Evolutionary conservation across 768 basidiomycete species (phyloP).

Genomic region (Leccinum barrowsii): DNA sequence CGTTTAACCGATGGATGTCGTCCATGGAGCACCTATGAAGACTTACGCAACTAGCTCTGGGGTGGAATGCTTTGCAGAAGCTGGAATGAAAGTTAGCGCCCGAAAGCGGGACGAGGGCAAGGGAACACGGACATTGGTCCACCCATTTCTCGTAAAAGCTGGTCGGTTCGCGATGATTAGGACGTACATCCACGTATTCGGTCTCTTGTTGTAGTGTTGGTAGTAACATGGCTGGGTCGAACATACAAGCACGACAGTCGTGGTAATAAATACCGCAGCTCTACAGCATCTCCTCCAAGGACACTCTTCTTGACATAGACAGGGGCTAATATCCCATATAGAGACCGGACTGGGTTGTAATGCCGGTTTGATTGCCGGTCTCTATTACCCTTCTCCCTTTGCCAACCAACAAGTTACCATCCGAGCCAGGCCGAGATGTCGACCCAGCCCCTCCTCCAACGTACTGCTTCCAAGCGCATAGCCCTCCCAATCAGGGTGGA

Average conservation of each 20-base stretch:
- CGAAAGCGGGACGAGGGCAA: neutral
- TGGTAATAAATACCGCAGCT: constrained; percentile 1
- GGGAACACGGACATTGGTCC: constrained; percentile 41
- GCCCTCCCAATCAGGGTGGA: constrained; percentile 94
- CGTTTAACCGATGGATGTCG: constrained; percentile 5
- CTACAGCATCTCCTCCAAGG: constrained; percentile 10
- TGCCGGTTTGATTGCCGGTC: constrained; percentile 7
- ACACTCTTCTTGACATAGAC: neutral
- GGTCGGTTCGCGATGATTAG: constrained; percentile 16
- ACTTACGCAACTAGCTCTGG: constrained; percentile 48
- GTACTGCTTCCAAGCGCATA: constrained; percentile 90
- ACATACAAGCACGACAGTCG: neutral
- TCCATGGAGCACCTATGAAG: neutral
- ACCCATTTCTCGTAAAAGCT: constrained; percentile 52
- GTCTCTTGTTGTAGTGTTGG: constrained; percentile 15
- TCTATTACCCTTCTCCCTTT: neutral
- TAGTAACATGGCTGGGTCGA: constrained; percentile 13
- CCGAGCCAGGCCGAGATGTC: constrained; percentile 58
- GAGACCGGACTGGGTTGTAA: constrained; percentile 7
- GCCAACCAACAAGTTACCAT: neutral
- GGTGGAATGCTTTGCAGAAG: constrained; percentile 49
- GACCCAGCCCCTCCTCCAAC: constrained; percentile 94
- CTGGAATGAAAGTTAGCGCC: constrained; percentile 25
- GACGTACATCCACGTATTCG: constrained; percentile 24
- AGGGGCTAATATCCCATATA: constrained; percentile 22